These are phyloP conservation scores for Staphylotrichum tortipilum DNA, from an alignment of 495 filamentous ascomycete species.

Conservation along the genomic window DNA sequence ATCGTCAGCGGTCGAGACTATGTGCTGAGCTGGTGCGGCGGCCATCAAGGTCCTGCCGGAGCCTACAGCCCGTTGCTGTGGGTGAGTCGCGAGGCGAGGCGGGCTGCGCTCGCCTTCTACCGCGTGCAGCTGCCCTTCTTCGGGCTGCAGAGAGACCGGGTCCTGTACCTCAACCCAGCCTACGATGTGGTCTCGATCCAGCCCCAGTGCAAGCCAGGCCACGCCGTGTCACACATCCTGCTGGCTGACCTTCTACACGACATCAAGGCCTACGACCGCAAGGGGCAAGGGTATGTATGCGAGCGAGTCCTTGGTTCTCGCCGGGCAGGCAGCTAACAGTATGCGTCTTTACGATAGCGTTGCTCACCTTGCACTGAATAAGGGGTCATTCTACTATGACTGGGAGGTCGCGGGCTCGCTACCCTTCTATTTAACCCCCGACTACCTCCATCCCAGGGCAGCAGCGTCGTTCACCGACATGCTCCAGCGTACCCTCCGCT, in stretches of 20 bases:
- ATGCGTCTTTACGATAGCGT: background rate
- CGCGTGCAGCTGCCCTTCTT: background rate
- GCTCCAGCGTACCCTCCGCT: background rate
- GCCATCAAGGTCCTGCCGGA: background rate
- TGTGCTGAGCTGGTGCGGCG: no score
- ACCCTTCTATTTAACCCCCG: background rate
- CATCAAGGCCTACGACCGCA: background rate
- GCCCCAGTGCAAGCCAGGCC: background rate
- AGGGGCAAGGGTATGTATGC: background rate
- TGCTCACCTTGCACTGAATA: background rate
- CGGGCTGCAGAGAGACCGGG: background rate
- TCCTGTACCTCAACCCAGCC: background rate
- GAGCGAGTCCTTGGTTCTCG: no score
- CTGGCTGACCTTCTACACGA: background rate
- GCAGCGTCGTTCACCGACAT: background rate
- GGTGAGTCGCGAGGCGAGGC: background rate
- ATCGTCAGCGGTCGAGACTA: background rate
- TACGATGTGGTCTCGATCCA: background rate
- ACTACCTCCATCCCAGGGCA: background rate
- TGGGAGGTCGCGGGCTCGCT: no score
- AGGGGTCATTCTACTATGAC: no score
- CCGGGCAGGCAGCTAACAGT: no score
- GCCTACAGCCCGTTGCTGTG: background rate
- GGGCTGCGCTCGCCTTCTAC: background rate
- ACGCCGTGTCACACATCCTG: background rate